Conservation (phyloP, 192 early-diverging fungal species). For the Mortierella claussenii region DNA sequence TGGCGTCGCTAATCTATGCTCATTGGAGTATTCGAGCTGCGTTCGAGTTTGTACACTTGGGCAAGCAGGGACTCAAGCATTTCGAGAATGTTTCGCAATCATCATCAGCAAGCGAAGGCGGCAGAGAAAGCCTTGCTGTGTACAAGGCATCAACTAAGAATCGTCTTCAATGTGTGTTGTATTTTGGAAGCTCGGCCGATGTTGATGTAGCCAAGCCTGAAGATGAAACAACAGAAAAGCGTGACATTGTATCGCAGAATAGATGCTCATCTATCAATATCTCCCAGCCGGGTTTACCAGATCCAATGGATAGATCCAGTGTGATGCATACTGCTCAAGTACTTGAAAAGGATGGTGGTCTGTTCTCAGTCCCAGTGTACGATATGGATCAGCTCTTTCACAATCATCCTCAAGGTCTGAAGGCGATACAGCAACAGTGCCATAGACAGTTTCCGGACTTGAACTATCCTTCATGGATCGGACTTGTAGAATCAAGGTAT, state of each 20-base stretch:
- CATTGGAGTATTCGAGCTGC: slow-evolving; percentile 33
- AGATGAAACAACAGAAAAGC: background rate
- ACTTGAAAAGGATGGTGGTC: background rate
- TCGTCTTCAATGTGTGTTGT: slow-evolving; percentile 15
- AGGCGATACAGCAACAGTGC: slow-evolving; percentile 4
- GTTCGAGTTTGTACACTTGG: background rate
- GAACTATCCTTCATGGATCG: slow-evolving; percentile 1
- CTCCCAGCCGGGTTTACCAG: background rate
- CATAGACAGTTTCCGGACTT: background rate
- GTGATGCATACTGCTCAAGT: background rate
- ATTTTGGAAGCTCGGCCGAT: background rate
- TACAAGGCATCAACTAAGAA: background rate
- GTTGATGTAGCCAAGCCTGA: background rate
- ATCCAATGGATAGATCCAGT: background rate
- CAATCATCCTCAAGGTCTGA: slow-evolving; percentile 26
- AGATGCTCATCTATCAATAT: background rate
- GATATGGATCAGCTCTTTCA: slow-evolving; percentile 23
- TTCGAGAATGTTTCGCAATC: background rate
- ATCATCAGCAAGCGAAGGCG: background rate
- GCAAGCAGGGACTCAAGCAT: background rate
- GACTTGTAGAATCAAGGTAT: slow-evolving; percentile 1
- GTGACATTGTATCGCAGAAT: background rate
- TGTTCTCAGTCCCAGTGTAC: slow-evolving; percentile 13
- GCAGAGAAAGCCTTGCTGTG: no score
- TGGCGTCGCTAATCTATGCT: slow-evolving; percentile 23